A percentile compares a stretch with the other conserved stretches of the same genome.
phyloP scores from a whole-genome alignment of 805 yeast species.

The Isabelozyma pseudorhagii region DNA sequence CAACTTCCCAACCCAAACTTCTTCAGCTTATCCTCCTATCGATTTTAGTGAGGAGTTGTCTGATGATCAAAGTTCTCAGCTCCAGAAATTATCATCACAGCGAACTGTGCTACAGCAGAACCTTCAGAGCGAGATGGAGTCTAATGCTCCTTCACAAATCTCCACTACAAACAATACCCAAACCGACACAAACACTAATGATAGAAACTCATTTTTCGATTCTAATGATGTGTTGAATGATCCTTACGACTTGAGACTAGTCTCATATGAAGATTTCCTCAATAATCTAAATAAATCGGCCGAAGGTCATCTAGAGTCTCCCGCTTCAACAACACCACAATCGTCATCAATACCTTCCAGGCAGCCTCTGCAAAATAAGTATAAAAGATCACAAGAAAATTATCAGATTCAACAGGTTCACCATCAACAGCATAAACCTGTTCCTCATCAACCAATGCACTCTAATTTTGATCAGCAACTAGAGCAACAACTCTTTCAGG shows the following conservation, averaged over 20 bases:
- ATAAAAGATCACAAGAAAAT: neutral
- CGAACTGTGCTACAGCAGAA: neutral
- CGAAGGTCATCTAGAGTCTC: neutral
- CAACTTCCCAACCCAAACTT: neutral
- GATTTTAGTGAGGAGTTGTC: neutral
- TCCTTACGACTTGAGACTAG: neutral
- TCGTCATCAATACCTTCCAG: neutral
- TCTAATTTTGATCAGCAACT: neutral
- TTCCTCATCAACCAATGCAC: neutral
- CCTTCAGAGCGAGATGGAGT: neutral
- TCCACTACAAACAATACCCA: neutral
- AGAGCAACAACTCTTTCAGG: neutral
- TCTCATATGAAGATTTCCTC: constrained; percentile 1
- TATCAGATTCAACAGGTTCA: neutral
- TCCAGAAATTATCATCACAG: constrained; percentile 2
- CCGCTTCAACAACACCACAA: neutral
- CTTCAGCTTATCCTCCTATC: neutral
- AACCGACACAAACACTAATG: neutral
- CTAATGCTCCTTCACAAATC: neutral
- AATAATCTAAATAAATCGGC: neutral
- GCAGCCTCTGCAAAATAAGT: constrained; percentile 1
- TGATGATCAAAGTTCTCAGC: constrained; percentile 1
- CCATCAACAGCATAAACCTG: neutral
- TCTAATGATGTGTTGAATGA: neutral
- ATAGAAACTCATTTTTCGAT: neutral